Evolutionary conservation across 2,329 filamentous ascomycete genomes (phyloP), one percentile per base, ranked within the genome.

Genomic region (Fonsecaea multimorphosa): DNA sequence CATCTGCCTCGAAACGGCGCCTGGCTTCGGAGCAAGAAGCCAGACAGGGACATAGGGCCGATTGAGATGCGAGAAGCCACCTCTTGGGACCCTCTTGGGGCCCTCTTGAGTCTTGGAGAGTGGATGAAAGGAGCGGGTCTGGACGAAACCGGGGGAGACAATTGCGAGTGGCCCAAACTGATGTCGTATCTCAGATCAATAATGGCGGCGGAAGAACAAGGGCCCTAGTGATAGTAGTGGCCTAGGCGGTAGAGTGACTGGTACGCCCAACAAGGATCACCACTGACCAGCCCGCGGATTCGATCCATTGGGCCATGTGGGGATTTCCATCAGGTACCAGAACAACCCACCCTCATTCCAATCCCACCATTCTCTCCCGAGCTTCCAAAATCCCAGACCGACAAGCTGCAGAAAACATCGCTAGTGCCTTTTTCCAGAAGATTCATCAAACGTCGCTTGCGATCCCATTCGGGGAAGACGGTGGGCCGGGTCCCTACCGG

Each of bases 11-110:
- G 27, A 32, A 54, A 46, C 22, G 62, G 36, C 40, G 32, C 40
- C 51, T 61, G 66, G 63, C 36, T 56, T 32, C 66, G 66, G 66
- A 60, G 59, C 46, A 65, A 52, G 34, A 63, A 49, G n/a, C 66
- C 56, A 68, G 58, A 65, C 46, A 46, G 19, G 60, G 66, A 40
- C 51, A 65, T 57, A 65, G 36, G 46, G 54, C 64, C 64, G 60
- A 29, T 46, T 54, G 38, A 38, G 38, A 34, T 40, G n/a, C 36
- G 40, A 36, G 53, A 32, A 63, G 44, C 31, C 53, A 40, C 12
- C 16, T 58, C 38, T 49, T 49, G 38, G 38, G n/a, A 12, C 34
- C 34, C 3, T 14, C 34, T 38, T 38, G 34, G 34, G 29, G 29
- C 29, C 29, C 29, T 8, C 29, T 8, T 19, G 11, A 32, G 44